Evolutionary conservation across 179 eudicot species (phyloP), one percentile per base, ranked within the genome.

Genomic region (Beta macrorhiza): DNA sequence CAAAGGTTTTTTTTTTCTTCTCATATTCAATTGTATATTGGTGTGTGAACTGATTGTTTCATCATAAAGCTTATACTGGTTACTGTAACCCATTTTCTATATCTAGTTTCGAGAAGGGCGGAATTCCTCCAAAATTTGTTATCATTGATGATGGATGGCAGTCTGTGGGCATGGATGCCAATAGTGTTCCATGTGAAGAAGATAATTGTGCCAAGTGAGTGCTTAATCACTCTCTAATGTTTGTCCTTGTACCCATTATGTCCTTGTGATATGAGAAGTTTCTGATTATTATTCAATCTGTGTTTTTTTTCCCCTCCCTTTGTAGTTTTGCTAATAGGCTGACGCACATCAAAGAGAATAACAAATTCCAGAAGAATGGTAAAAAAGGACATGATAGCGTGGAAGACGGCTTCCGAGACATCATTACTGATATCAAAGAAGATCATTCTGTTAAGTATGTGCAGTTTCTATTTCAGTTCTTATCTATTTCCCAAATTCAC

Each of bases 131-230:
- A 7, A 92, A 91, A 85, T 93, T 92, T 67, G 89, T 93, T 53
- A 92, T 92, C 29, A 92, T 93, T 45, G 98, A 93, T 83, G 98
- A 93, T 82, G 97, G 97, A 47, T 93, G 98, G 97, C 94, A 92
- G 67, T 88, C 96, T 3, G 97, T 93, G 61, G 89, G 85, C 55
- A 90, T 91, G 95, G 97, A 93, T 87, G 87, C 90, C 25, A 82
- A 51, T 56, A 59, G 90, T 59, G 52, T 81, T 29, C 86, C 86
- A 82, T 59, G 84, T 52, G 78, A 77, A 84, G 90, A 88, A 74
- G 90, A 91, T 80, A 88, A 88, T 81, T 55, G 83, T 12, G 95
- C 97, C 67, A 94, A 92, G 98, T 93, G 79, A 87, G 93, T 82
- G 72, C 53, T 78, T n/a, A 29, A 45, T 76, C n/a, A 16, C 49